Evolutionary conservation across 148 eudicot species (phyloP).

Genomic region (Cornus kousa): DNA sequence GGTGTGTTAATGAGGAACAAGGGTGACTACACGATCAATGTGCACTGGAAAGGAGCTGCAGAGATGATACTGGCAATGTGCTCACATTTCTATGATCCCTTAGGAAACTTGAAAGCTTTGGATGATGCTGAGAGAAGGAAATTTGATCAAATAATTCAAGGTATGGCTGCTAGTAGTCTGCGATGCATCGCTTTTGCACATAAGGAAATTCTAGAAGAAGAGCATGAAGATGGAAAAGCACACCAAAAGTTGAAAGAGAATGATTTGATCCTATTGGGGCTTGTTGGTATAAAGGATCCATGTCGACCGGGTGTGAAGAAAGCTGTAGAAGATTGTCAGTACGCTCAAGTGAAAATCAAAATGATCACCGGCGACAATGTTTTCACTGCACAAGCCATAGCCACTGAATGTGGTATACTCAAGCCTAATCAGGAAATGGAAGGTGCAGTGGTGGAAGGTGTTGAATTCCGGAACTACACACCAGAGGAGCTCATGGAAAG

Average conservation of each 20-base stretch:
- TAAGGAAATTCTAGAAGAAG: slow-evolving; percentile 4
- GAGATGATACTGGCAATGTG: slow-evolving; percentile 24
- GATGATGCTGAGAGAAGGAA: slow-evolving; percentile 6
- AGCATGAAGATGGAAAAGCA: background rate
- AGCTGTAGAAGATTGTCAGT: slow-evolving; percentile 15
- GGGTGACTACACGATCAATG: background rate
- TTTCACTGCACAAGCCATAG: slow-evolving; percentile 17
- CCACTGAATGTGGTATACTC: slow-evolving; percentile 20
- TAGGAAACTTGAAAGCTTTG: slow-evolving; percentile 5
- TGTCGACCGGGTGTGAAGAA: slow-evolving; percentile 15
- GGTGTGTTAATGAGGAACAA: slow-evolving; percentile 15
- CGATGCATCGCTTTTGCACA: slow-evolving; percentile 25
- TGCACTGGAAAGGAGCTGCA: slow-evolving; percentile 24
- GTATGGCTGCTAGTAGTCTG: slow-evolving; percentile 24
- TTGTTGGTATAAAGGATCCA: slow-evolving; percentile 16
- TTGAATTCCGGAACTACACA: slow-evolving; percentile 15
- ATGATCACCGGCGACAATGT: slow-evolving; percentile 20
- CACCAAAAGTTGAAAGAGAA: slow-evolving; percentile 4
- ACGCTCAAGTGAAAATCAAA: slow-evolving; percentile 16
- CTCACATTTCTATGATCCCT: slow-evolving; percentile 12
- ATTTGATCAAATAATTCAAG: slow-evolving; percentile 15
- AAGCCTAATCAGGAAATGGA: background rate
- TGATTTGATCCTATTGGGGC: slow-evolving; percentile 4
- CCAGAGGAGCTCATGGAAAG: slow-evolving; percentile 13
- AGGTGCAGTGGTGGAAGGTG: slow-evolving; percentile 14